Conservation (phyloP, 2,329 filamentous ascomycete species). For the Pseudogymnoascus destructans region DNA sequence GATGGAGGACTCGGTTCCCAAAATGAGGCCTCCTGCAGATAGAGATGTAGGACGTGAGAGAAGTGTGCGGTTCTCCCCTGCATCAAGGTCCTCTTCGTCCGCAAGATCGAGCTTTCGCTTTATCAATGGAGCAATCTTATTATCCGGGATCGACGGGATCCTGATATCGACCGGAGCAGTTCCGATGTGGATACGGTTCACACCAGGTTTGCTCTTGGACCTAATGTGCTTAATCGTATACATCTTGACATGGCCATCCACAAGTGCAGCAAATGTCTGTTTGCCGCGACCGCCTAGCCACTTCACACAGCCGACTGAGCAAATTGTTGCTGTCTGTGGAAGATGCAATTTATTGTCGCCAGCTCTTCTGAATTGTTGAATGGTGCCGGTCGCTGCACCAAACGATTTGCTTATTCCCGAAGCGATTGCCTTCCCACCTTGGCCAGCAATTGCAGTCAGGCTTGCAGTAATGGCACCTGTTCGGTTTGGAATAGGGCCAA, state of each 20-base stretch:
- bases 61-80: slow-evolving; percentile 16
- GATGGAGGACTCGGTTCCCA: slow-evolving; percentile 44
- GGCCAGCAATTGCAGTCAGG: slow-evolving; percentile 40
- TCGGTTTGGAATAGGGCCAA: slow-evolving; percentile 14
- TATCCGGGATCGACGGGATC: slow-evolving; percentile 49
- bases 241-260: slow-evolving; percentile 51
- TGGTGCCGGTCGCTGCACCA: slow-evolving; percentile 53
- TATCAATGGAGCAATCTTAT: slow-evolving; percentile 41
- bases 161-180: slow-evolving; percentile 53
- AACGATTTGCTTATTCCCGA: slow-evolving; percentile 63
- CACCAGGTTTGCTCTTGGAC: slow-evolving; percentile 39
- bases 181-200: slow-evolving; percentile 39
- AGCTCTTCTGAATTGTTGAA: slow-evolving; percentile 59
- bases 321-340: slow-evolving; percentile 40
- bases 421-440: slow-evolving; percentile 60
- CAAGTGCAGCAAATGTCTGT: slow-evolving; percentile 41
- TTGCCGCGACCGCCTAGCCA: slow-evolving; percentile 49
- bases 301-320: slow-evolving; percentile 46
- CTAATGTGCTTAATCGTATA: slow-evolving; percentile 36
- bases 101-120: slow-evolving; percentile 41
- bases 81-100: slow-evolving; percentile 21
- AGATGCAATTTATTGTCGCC: slow-evolving; percentile 63
- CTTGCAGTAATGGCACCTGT: slow-evolving; percentile 20
- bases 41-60: slow-evolving; percentile 14
- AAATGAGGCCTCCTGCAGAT: slow-evolving; percentile 28